Evolutionary conservation across 345 rosid species (phyloP), one percentile per base, ranked within the genome.

Genomic region (Dimocarpus longan): DNA sequence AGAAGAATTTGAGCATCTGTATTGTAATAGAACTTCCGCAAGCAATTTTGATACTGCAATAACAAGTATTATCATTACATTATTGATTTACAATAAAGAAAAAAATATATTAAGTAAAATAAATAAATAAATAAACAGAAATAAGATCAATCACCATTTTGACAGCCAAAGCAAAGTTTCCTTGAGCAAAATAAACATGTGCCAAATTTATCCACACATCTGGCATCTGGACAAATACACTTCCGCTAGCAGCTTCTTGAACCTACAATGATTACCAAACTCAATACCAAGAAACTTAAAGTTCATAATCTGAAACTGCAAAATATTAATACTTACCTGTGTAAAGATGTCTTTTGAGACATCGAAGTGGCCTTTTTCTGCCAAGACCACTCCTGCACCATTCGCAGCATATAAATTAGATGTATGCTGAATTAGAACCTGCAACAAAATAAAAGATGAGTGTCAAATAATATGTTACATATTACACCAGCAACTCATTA

Each of bases 161-260:
- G 75, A 96, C 93, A 52, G 99, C 97, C 69, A 94, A 90, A 52
- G 98, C 91, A 76, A 94, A 94, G 84, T 94, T 94, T 66, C 99
- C 99, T 78, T 94, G 98, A 75, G 98, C 98, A 75, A 96, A 94
- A 86, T 93, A 94, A 73, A 96, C 95, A 85, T 94, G 99, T 24
- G 98, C 99, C 83, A 94, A 88, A 86, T 96, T 96, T 88, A 96
- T 90, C 98, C 99, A 96, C 68, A 96, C 97, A 83, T 93, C 99
- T 70, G 98, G 93, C 98, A 96, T 91, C 89, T 92, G 98, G 84
- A 90, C 89, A 86, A 95, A 93, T 76, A 91, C 92, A 87, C 87
- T 95, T 85, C 99, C 98, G 82, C 99, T 95, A 22, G 98, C 99
- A 87, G 95, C 98, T 88, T 96, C 99, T 88, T 96, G 99, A 83